phyloP scores from a whole-genome alignment of 805 yeast genomes.

The Candida nanaspora region DNA sequence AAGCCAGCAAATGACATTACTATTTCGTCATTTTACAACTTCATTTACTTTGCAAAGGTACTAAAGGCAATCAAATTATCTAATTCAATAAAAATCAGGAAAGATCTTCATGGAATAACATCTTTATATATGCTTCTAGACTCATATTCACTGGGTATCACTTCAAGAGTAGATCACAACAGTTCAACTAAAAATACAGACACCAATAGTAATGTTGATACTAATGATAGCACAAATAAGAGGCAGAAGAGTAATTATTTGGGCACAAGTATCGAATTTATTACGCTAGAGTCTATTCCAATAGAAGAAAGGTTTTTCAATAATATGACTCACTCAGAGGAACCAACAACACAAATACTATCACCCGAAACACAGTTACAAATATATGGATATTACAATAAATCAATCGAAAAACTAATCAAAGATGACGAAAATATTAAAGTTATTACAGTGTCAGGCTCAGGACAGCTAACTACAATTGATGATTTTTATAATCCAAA shows the following conservation, averaged over 20 bases:
- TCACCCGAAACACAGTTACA: not conserved
- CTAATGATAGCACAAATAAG: slow-evolving; percentile 6
- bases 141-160: not conserved
- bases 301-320: slow-evolving; percentile 11
- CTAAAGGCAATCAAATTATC: slow-evolving; percentile 43
- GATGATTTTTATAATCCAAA: slow-evolving; percentile 19
- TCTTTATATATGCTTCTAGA: slow-evolving; percentile 19
- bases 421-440: slow-evolving; percentile 26
- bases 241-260: not conserved
- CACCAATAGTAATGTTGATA: not conserved
- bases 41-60: slow-evolving; percentile 38
- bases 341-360: too few relatives aligned
- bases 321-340: not conserved
- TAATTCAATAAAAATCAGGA: slow-evolving; percentile 44
- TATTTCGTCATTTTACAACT: slow-evolving; percentile 43
- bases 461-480: slow-evolving; percentile 19
- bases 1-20: slow-evolving; percentile 17
- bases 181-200: not conserved
- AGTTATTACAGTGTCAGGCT: slow-evolving; percentile 17
- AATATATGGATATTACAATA: slow-evolving; percentile 18
- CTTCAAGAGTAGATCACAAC: not conserved
- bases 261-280: slow-evolving; percentile 25
- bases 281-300: slow-evolving; percentile 21
- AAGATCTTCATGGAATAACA: slow-evolving; percentile 42
- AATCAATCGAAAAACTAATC: slow-evolving; percentile 22